Percentiles rank a stretch among this genome's conserved stretches.
These are phyloP conservation scores for Taphrina betulina DNA, from an alignment of 1,139 yeast genomes.

Conservation along the genomic window DNA sequence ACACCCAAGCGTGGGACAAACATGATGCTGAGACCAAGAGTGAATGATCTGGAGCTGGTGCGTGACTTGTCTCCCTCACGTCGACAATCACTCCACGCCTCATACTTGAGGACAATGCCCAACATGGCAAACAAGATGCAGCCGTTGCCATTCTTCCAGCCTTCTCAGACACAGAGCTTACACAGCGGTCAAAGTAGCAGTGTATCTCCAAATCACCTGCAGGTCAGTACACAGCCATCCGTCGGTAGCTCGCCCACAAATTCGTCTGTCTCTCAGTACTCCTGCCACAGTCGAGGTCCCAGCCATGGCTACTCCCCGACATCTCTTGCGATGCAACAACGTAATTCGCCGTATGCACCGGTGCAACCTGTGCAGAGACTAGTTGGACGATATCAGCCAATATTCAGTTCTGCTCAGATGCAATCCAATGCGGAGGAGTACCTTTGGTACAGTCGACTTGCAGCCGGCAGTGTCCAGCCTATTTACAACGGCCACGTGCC, in stretches of 20 bases:
- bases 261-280: conserved; percentile 10
- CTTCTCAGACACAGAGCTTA: neutral
- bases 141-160: neutral
- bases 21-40: conserved; percentile 1
- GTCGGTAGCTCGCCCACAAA: conserved; percentile 15
- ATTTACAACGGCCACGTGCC: conserved; percentile 10
- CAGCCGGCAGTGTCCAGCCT: conserved; percentile 11
- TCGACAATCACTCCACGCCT: conserved; percentile 13
- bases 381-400: conserved; percentile 15
- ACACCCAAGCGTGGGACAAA: conserved; percentile 10
- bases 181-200: neutral
- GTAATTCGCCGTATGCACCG: conserved; percentile 32
- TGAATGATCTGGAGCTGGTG: neutral
- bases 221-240: neutral
- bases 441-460: conserved; percentile 18
- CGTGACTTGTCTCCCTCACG: conserved; percentile 5
- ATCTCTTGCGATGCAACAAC: conserved; percentile 23
- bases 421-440: conserved; percentile 3
- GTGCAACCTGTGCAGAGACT: conserved; percentile 25
- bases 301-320: conserved; percentile 25
- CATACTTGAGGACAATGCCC: neutral
- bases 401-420: conserved; percentile 9
- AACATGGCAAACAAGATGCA: neutral
- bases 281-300: conserved; percentile 18
- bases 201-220: conserved; percentile 11